These are phyloP conservation scores for Rosa hybrid DNA, from an alignment of 331 rosid genomes.

Conservation along the genomic window DNA sequence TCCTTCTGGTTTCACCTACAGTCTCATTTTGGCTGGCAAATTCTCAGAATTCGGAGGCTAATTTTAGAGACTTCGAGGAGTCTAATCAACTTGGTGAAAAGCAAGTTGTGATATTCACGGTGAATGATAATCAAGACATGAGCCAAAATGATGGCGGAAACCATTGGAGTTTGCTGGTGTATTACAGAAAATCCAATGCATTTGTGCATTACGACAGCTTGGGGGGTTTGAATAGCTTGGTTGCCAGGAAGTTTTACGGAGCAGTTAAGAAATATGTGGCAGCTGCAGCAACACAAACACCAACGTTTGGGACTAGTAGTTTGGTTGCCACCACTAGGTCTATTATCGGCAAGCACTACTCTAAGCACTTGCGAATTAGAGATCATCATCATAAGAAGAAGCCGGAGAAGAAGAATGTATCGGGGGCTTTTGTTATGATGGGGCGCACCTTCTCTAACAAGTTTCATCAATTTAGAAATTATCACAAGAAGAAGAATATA, in stretches of 20 bases:
- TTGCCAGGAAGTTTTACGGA: constrained; percentile 8
- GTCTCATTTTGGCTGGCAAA: constrained; percentile 14
- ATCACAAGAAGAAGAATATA: neutral
- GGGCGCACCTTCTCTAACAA: neutral
- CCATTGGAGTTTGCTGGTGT: constrained; percentile 26
- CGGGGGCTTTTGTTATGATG: neutral
- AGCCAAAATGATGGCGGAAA: constrained; percentile 5
- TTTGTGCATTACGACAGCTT: constrained; percentile 24
- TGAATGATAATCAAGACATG: constrained; percentile 1
- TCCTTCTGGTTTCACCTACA: constrained; percentile 18
- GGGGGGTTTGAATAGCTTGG: neutral
- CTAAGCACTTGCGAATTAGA: neutral
- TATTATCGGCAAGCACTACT: neutral
- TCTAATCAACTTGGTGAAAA: neutral
- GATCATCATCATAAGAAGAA: neutral
- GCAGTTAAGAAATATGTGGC: neutral
- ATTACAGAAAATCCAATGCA: constrained; percentile 17
- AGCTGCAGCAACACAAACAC: neutral
- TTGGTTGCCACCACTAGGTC: neutral
- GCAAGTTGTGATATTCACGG: constrained; percentile 19
- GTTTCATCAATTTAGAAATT: neutral
- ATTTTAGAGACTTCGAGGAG: constrained; percentile 10
- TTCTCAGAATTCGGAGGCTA: neutral
- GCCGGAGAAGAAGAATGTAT: neutral
- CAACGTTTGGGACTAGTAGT: neutral